Conservation (phyloP, 2,329 filamentous ascomycete genomes). For the Stemphylium vesicarium region DNA sequence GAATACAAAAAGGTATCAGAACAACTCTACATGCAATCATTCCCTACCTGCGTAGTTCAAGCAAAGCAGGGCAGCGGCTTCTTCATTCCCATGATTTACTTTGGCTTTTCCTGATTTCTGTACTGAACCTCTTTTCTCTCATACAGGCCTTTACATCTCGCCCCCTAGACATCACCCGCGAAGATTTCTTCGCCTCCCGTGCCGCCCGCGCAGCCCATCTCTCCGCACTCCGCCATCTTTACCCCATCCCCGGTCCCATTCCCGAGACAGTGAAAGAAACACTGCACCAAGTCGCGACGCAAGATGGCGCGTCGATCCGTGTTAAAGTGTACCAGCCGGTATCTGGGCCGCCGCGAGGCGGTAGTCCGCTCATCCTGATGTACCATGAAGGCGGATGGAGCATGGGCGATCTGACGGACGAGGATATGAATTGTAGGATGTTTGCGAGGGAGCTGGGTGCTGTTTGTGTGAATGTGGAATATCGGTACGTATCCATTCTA, state of each 20-base stretch:
- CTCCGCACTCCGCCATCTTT: slow-evolving; percentile 36
- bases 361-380: slow-evolving; percentile 40
- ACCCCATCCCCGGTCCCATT: slow-evolving; percentile 40
- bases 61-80: too few species aligned
- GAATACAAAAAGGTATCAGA: slow-evolving; percentile 29
- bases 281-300: slow-evolving; percentile 31
- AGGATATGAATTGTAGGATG: slow-evolving; percentile 52
- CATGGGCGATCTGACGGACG: slow-evolving; percentile 53
- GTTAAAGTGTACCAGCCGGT: slow-evolving; percentile 39
- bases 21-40: not conserved
- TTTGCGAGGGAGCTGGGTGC: slow-evolving; percentile 47
- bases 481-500: slow-evolving; percentile 43
- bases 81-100: too few species aligned
- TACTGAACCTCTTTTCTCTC: not conserved
- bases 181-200: slow-evolving; percentile 27
- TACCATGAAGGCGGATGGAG: slow-evolving; percentile 56
- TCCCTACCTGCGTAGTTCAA: not conserved
- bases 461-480: slow-evolving; percentile 58
- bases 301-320: slow-evolving; percentile 34
- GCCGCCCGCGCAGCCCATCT: slow-evolving; percentile 36
- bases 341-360: slow-evolving; percentile 21
- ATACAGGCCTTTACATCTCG: slow-evolving; percentile 34
- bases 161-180: slow-evolving; percentile 24
- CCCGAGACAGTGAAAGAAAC: slow-evolving; percentile 37
- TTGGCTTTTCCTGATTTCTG: too few species aligned